Base-by-base conservation (phyloP, 2,329 filamentous ascomycete genomes). In the Penicillium frequentans region DNA sequence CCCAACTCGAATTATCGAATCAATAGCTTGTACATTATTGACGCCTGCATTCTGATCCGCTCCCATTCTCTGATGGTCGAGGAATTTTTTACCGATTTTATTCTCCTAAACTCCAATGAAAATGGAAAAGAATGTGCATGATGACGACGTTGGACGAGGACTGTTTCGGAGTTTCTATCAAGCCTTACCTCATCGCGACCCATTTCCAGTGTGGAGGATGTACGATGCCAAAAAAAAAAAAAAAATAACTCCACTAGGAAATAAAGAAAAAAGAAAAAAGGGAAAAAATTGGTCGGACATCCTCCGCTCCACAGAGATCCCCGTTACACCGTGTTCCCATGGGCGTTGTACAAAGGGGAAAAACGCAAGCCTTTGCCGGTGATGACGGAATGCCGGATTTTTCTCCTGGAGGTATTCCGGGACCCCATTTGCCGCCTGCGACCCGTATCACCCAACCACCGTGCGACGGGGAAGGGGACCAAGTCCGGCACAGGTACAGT, bases 21-120 rank as follows among this genome's bases (percentile, higher is more conserved):
- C 59, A 55, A 59, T 59, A 63, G 58, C 55, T 24, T 52, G 46
- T 51, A 49, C 58, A 63, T 63, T 59, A 61, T 60, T 63, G 58
- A 63, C 54, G 56, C 54, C 55, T 55, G 46, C 58, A 61, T 60
- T 61, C 52, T 39, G 39, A 49, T 54, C 39, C 57, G 46, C 26
- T 57, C 27, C 43, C 51, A 53, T 53, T 53, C 43, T 52, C 37
- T 44, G 31, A 19, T 13, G 24, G 24, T 19, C 26, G 6, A 31
- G 43, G 27, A 35, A 45, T 54, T 44, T 49, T 33, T 14, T 47
- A 26, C 43, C 21, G 39, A 51, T 26, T 49, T 54, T 51, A 44
- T 43, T 33, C 33, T 31, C n/a, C 35, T 42, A 45, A 35, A 23
- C 49, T 56, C n/a, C 35, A 37, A 35, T 37, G n/a, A 37, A 19